Percentiles rank a stretch among this genome's conserved stretches.
phyloP scores from a whole-genome alignment of 2,329 filamentous ascomycete species.

The Ceratocystis cacaofunesta region DNA sequence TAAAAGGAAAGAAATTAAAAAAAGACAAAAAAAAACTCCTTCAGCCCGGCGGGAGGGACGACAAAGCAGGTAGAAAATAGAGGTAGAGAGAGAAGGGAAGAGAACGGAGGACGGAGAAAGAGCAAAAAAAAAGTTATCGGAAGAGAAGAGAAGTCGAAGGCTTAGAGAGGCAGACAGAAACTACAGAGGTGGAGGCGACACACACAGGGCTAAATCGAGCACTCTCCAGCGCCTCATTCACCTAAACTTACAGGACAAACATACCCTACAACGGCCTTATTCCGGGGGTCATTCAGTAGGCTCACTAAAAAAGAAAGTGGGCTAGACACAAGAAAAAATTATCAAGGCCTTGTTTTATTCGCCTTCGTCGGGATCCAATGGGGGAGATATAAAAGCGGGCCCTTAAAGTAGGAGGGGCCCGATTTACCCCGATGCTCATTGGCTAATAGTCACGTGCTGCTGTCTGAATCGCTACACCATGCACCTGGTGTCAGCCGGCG shows the following conservation, averaged over 20 bases:
- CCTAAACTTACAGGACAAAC: neutral
- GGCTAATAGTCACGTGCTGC: constrained; percentile 17
- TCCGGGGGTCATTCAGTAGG: neutral
- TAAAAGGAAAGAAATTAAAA: constrained; percentile 18
- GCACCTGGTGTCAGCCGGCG: constrained; percentile 4
- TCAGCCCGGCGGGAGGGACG: constrained; percentile 16
- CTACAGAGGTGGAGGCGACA: constrained; percentile 7
- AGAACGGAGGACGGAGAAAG: constrained; percentile 10
- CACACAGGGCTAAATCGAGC: neutral
- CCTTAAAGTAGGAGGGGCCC: constrained; percentile 12
- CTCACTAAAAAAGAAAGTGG: neutral
- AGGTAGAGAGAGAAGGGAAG: neutral
- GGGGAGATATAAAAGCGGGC: constrained; percentile 11
- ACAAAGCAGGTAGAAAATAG: constrained; percentile 6
- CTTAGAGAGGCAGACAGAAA: neutral
- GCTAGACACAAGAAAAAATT: constrained; percentile 5
- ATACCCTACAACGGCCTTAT: neutral
- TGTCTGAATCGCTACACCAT: neutral
- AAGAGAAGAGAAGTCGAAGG: constrained; percentile 14
- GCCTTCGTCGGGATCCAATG: constrained; percentile 15
- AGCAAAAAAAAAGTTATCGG: constrained; percentile 10
- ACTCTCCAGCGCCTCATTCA: neutral
- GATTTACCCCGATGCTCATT: constrained; percentile 20
- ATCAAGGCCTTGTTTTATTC: constrained; percentile 5
- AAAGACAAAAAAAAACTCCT: constrained; percentile 17